Evolutionary conservation across 2,329 filamentous ascomycete genomes (phyloP).

Genomic region (Penicillium sp.): DNA sequence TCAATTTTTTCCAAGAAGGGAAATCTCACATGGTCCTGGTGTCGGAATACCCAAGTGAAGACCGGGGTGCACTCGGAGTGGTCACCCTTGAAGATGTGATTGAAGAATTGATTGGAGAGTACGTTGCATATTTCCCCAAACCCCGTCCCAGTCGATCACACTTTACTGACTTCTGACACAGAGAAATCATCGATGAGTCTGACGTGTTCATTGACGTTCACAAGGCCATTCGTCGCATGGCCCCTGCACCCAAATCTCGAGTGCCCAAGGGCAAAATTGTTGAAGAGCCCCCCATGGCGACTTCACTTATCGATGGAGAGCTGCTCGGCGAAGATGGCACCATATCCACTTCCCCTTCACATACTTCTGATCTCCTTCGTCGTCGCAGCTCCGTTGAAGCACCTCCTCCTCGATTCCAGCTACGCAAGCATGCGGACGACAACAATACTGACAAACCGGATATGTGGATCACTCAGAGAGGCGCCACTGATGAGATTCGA

Average conservation of each 20-base stretch:
- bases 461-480: conserved; percentile 46
- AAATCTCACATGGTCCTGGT: conserved; percentile 99
- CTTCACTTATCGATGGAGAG: conserved; percentile 34
- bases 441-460: conserved; percentile 29
- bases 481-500: conserved; percentile 55
- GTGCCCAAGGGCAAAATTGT: conserved; percentile 59
- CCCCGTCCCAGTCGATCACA: background rate
- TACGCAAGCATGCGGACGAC: conserved; percentile 37
- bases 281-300: conserved; percentile 43
- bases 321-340: conserved; percentile 50
- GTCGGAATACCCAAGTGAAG: conserved; percentile 84
- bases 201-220: conserved; percentile 98
- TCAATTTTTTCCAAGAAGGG: conserved; percentile 99
- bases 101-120: conserved; percentile 97
- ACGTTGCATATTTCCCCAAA: conserved; percentile 43
- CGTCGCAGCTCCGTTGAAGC: conserved; percentile 38
- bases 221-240: conserved; percentile 89
- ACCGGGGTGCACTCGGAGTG: conserved; percentile 85
- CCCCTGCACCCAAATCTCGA: conserved; percentile 76
- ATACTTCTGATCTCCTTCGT: conserved; percentile 22
- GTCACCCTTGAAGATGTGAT: conserved; percentile 98
- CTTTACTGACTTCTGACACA: conserved; percentile 34
- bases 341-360: conserved; percentile 28
- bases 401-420: conserved; percentile 41
- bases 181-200: conserved; percentile 98